Base-by-base conservation (phyloP, 2,329 filamentous ascomycete genomes). In the Hypoxylon sp. region DNA sequence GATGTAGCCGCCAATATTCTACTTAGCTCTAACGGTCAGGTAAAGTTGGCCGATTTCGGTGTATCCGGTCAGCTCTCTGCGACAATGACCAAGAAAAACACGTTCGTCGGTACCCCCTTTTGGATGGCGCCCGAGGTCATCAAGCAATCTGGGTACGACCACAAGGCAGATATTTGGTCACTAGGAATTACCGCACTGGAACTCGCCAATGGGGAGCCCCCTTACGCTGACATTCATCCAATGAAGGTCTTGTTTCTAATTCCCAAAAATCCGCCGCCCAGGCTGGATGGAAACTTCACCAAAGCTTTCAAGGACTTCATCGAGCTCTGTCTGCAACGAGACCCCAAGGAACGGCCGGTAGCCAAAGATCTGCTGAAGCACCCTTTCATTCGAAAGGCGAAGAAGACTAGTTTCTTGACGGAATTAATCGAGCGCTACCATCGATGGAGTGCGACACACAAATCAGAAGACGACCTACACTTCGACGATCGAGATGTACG, bases 61-160 rank as follows among this genome's bases (percentile, higher is more conserved):
- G 95, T 99, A 6, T 97, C 94, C 1, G 94, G 94, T 26, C 95
- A 98, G 79, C 85, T 98, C 20, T 96, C 94, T 8, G 94, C 94
- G 6, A 99, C 94, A 51, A 98, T 98, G 94, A 97, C 94, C 66
- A 98, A 98, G 84, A 98, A 98, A 82, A 98, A 98, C 76, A 98
- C 94, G 0, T 99, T 98, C 77, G 94, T 99, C 30, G 95, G 95
- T 32, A 98, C 94, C 0, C 94, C 95, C 1, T 99, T 98, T 77
- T 99, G 95, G 95, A 99, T 99, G 94, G 94, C 95, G 2, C 94
- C 94, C 10, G 94, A 99, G 79, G 94, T 98, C 57, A 99, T 99
- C 78, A 97, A 97, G 80, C 94, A 99, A 78, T 97, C 93, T 60
- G 94, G 94, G 50, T 97, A 98, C 81, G 94, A 97, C 77, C 93